phyloP scores from a whole-genome alignment of 176 grass and related monocot genomes.

The Chloris gayana region DNA sequence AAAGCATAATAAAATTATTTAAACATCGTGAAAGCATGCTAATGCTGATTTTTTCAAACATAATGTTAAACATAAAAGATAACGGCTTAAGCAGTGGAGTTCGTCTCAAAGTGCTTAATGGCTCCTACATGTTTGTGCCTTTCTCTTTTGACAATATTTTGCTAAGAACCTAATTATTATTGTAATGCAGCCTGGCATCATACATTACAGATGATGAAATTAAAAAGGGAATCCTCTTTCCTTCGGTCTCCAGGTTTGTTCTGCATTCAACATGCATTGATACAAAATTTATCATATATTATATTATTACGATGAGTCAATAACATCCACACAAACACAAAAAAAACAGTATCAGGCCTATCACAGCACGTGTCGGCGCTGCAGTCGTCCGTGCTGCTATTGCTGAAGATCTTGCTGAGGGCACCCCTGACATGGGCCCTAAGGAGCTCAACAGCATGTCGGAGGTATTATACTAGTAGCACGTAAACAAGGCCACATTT shows the following conservation, averaged over 20 bases:
- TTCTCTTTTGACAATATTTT: neutral
- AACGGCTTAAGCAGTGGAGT: neutral
- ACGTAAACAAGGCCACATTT: neutral
- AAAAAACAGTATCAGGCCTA: conserved; percentile 79
- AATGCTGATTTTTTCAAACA: neutral
- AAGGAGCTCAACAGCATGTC: conserved; percentile 75
- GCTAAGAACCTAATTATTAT: conserved; percentile 19
- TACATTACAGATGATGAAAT: conserved; percentile 95
- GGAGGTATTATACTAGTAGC: conserved; percentile 48
- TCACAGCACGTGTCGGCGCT: conserved; percentile 82
- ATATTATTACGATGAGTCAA: neutral
- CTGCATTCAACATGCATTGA: conserved; percentile 5
- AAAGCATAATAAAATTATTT: neutral
- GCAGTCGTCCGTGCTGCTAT: conserved; percentile 67
- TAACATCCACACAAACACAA: neutral
- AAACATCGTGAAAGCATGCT: neutral
- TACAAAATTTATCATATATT: neutral
- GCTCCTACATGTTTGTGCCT: neutral
- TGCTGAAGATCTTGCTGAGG: conserved; percentile 85
- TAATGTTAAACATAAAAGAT: neutral
- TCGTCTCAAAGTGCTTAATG: neutral
- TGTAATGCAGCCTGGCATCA: conserved; percentile 75
- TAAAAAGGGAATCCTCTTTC: conserved; percentile 82
- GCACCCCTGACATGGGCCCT: conserved; percentile 52
- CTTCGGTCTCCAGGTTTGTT: conserved; percentile 78